phyloP scores from a whole-genome alignment of 768 basidiomycete genomes.

The Austroboletus eburneus region DNA sequence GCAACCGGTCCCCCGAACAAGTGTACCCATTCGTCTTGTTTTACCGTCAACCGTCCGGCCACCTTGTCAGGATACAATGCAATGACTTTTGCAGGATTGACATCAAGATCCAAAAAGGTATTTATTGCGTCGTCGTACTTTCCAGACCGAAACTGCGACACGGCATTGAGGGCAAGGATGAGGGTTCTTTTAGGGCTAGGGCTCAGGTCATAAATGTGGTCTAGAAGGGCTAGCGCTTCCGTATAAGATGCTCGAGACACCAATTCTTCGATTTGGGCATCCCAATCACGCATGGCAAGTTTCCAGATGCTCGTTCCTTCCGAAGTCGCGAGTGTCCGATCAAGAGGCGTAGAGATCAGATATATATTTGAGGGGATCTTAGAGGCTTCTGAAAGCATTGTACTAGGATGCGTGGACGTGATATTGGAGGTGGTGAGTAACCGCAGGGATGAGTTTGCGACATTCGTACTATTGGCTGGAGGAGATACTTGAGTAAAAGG shows the following conservation, averaged over 20 bases:
- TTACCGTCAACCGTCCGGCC: slow-evolving; percentile 71
- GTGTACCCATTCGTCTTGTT: slow-evolving; percentile 69
- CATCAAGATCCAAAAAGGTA: slow-evolving; percentile 79
- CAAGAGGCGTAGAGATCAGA: slow-evolving; percentile 69
- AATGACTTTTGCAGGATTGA: slow-evolving; percentile 92
- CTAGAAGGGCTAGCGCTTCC: slow-evolving; percentile 78
- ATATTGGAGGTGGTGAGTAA: slow-evolving; percentile 41
- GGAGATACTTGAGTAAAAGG: slow-evolving; percentile 45
- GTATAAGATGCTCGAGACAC: slow-evolving; percentile 62
- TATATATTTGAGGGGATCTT: slow-evolving; percentile 42
- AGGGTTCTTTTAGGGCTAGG: slow-evolving; percentile 40
- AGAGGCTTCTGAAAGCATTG: slow-evolving; percentile 14
- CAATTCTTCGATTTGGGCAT: slow-evolving; percentile 81
- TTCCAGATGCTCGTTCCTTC: slow-evolving; percentile 83
- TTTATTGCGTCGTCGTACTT: slow-evolving; percentile 80
- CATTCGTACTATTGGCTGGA: slow-evolving; percentile 8
- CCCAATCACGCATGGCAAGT: slow-evolving; percentile 67
- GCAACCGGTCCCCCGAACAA: slow-evolving; percentile 73
- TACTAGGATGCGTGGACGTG: slow-evolving; percentile 47
- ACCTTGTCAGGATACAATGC: slow-evolving; percentile 82
- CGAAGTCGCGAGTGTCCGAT: slow-evolving; percentile 55
- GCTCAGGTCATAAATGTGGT: slow-evolving; percentile 30
- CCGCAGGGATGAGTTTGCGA: slow-evolving; percentile 49
- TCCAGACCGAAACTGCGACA: slow-evolving; percentile 65
- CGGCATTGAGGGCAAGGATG: slow-evolving; percentile 72